phyloP scores from a whole-genome alignment of 192 early-diverging fungal genomes.

The Umbelopsis vinacea region DNA sequence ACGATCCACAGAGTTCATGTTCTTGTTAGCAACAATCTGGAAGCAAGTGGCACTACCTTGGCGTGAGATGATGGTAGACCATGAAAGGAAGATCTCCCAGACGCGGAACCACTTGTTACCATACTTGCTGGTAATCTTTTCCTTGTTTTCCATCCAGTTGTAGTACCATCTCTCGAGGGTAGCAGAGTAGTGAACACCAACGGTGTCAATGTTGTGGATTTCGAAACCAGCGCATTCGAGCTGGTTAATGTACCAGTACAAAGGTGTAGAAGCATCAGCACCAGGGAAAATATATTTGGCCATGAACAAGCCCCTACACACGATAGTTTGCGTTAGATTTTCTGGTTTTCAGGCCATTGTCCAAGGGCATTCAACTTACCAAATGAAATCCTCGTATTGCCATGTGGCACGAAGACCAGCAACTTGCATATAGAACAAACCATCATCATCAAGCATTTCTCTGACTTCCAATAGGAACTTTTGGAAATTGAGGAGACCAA shows the following conservation, averaged over 20 bases:
- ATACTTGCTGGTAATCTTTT: conserved; percentile 79
- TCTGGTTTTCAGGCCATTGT: too few relatives aligned
- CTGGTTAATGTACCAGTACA: conserved; percentile 95
- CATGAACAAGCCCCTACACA: conserved; percentile 94
- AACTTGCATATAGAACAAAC: conserved; percentile 97
- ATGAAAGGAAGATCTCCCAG: conserved; percentile 99
- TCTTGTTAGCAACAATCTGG: conserved; percentile 97
- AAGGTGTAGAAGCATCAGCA: conserved; percentile 41
- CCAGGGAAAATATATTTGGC: conserved; percentile 84
- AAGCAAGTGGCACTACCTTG: conserved; percentile 97
- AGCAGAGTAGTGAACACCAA: conserved; percentile 97
- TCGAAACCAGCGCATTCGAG: conserved; percentile 95
- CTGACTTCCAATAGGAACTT: conserved; percentile 90
- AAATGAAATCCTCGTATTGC: conserved; percentile 70
- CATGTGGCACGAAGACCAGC: conserved; percentile 84
- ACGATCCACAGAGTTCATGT: conserved; percentile 94
- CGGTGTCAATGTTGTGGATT: conserved; percentile 83
- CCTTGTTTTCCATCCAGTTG: conserved; percentile 97
- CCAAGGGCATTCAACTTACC: conserved; percentile 31
- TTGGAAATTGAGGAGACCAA: conserved; percentile 91
- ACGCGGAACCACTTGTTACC: conserved; percentile 91
- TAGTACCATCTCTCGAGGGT: conserved; percentile 96
- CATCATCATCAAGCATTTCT: conserved; percentile 96
- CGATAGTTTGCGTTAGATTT: too few relatives aligned
- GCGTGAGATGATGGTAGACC: conserved; percentile 93